Conservation (phyloP, 306 rosid species). For the Fragaria vesca region DNA sequence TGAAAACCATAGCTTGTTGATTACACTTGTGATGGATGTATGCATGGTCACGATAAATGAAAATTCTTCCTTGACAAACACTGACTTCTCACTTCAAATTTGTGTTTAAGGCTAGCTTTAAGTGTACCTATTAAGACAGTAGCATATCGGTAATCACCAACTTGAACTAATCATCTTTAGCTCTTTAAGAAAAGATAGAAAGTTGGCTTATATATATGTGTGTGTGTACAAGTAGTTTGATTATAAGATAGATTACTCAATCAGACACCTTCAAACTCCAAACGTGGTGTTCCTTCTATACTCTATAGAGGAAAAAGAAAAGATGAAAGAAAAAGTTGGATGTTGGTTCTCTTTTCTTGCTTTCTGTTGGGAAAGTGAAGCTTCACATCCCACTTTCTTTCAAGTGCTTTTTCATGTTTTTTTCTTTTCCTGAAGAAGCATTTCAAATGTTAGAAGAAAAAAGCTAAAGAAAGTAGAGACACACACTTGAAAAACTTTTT, state of each 20-base stretch:
- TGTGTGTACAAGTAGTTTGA: not conserved
- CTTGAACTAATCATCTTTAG: not conserved
- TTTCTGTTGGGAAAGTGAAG: slow-evolving; percentile 21
- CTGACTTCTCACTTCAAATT: not conserved
- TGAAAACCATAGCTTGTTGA: not conserved
- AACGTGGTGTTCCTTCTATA: not conserved
- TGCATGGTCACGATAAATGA: not conserved
- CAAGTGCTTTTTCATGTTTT: slow-evolving; percentile 18
- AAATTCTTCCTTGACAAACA: not conserved
- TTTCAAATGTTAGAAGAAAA: slow-evolving; percentile 10
- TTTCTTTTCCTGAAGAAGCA: not conserved
- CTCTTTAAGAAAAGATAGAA: not conserved
- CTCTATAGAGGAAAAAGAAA: not conserved
- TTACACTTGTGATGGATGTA: not conserved
- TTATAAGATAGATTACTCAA: not conserved
- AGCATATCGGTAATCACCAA: not conserved
- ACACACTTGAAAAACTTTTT: not conserved
- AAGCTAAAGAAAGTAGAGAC: not conserved
- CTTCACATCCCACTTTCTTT: slow-evolving; percentile 27
- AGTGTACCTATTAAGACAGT: not conserved
- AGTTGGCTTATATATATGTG: not conserved
- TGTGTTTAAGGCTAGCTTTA: not conserved
- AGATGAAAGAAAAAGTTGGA: slow-evolving; percentile 7
- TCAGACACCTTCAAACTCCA: not conserved
- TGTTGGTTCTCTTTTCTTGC: slow-evolving; percentile 17